A percentile compares a stretch with the other conserved stretches of the same genome.
Conservation (phyloP, 768 basidiomycete species). For the Chalciporus sphaerocephalus region DNA sequence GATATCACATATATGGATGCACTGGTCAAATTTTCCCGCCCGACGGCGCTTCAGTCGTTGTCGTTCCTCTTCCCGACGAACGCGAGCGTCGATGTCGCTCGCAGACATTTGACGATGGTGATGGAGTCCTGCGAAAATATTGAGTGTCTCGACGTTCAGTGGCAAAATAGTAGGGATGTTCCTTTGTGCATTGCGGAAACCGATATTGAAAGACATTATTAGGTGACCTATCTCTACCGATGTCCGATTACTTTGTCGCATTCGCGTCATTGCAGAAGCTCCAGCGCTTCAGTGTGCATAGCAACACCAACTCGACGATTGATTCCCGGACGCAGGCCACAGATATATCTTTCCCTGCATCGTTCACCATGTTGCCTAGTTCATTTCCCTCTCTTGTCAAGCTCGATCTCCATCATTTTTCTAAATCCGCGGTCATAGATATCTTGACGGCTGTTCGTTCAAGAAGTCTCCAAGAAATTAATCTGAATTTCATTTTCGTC, state of each 20-base stretch:
- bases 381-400: constrained; percentile 10
- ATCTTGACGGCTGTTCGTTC: constrained; percentile 7
- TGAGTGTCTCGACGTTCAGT: background rate
- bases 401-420: constrained; percentile 15
- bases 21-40: constrained; percentile 9
- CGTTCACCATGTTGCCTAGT: background rate
- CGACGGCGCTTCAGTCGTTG: constrained; percentile 4
- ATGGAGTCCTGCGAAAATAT: constrained; percentile 10
- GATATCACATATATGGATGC: constrained; percentile 13
- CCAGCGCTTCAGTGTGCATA: background rate
- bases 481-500: constrained; percentile 5
- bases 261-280: background rate
- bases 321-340: too few relatives aligned
- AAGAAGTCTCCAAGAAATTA: constrained; percentile 13
- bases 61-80: constrained; percentile 15
- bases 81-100: constrained; percentile 15
- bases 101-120: constrained; percentile 9
- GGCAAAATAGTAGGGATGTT: background rate
- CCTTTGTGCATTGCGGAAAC: background rate
- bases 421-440: constrained; percentile 3
- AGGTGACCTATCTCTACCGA: background rate
- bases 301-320: background rate
- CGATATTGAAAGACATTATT: background rate
- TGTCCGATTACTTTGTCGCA: background rate
- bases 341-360: background rate